These are phyloP conservation scores for Penicillium fuscoglaucum DNA, from an alignment of 2,329 filamentous ascomycete genomes.

Conservation along the genomic window DNA sequence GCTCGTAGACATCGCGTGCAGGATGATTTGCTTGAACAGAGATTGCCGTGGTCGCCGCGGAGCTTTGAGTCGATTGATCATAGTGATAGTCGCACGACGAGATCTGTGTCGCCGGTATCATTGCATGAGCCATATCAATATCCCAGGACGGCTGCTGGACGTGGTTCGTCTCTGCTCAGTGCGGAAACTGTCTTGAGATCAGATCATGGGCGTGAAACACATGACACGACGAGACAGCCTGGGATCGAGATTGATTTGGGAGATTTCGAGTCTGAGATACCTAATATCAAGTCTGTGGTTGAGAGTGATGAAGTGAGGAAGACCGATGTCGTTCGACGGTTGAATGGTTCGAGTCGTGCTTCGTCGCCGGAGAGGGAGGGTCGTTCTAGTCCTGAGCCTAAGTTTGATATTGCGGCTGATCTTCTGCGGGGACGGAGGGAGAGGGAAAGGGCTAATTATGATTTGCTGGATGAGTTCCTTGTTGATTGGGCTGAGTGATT, in stretches of 20 bases:
- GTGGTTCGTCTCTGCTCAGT: background rate
- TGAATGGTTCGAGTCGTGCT: background rate
- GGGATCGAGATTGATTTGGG: background rate
- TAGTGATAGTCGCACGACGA: background rate
- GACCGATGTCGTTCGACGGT: background rate
- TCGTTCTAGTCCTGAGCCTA: background rate
- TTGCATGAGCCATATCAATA: background rate
- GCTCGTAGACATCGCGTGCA: background rate
- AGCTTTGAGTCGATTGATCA: constrained; percentile 8
- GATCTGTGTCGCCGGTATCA: background rate
- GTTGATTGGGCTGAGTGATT: constrained; percentile 6
- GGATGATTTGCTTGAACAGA: background rate
- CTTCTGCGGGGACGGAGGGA: constrained; percentile 6
- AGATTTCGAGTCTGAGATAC: background rate
- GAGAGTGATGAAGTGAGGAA: background rate
- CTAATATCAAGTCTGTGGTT: background rate
- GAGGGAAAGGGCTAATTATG: constrained; percentile 1
- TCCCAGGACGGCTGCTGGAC: background rate
- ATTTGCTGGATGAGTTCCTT: constrained; percentile 11
- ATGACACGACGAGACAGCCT: background rate
- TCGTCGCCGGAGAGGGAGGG: background rate
- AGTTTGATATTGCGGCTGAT: constrained; percentile 13
- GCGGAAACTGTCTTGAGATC: background rate
- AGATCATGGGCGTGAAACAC: background rate
- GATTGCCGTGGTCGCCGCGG: constrained; percentile 5